These are phyloP conservation scores for Penicillium brevicompactum DNA, from an alignment of 2,329 filamentous ascomycete genomes.

Conservation along the genomic window DNA sequence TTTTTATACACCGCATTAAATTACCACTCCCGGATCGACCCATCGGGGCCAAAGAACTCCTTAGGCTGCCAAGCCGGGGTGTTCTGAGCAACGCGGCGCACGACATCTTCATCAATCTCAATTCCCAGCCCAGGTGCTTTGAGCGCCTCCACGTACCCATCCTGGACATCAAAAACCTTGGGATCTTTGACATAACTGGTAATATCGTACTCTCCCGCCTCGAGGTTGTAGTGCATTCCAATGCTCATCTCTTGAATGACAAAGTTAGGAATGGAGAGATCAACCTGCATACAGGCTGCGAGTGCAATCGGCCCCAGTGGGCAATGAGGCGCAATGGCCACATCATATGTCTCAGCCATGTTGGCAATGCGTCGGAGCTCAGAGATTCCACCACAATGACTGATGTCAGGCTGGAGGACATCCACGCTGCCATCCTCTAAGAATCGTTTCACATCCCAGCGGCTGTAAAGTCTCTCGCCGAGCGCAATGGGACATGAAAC, in stretches of 20 bases:
- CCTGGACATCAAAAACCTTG: conserved; percentile 65
- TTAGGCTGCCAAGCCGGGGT: conserved; percentile 67
- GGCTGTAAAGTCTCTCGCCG: conserved; percentile 70
- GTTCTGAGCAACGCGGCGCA: conserved; percentile 60
- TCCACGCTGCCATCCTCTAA: conserved; percentile 69
- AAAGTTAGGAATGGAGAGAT: conserved; percentile 66
- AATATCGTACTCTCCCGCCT: conserved; percentile 63
- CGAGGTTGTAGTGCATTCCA: conserved; percentile 75
- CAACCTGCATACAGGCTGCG: conserved; percentile 72
- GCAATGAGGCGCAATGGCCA: conserved; percentile 73
- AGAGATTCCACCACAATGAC: conserved; percentile 71
- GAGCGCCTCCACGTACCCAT: conserved; percentile 65
- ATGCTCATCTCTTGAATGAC: conserved; percentile 77
- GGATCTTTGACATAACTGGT: conserved; percentile 68
- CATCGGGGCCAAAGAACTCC: conserved; percentile 68
- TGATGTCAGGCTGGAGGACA: conserved; percentile 72
- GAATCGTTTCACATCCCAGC: conserved; percentile 75
- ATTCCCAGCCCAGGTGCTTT: conserved; percentile 67
- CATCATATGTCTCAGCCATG: conserved; percentile 74
- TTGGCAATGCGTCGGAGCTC: conserved; percentile 69
- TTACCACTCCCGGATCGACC: conserved; percentile 69
- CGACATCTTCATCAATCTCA: conserved; percentile 69
- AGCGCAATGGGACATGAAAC: conserved; percentile 74
- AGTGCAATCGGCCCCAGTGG: conserved; percentile 73
- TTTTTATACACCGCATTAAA: no score